Conservation (phyloP, 2,329 filamentous ascomycete species). For the Verticillium zaregamsianum region DNA sequence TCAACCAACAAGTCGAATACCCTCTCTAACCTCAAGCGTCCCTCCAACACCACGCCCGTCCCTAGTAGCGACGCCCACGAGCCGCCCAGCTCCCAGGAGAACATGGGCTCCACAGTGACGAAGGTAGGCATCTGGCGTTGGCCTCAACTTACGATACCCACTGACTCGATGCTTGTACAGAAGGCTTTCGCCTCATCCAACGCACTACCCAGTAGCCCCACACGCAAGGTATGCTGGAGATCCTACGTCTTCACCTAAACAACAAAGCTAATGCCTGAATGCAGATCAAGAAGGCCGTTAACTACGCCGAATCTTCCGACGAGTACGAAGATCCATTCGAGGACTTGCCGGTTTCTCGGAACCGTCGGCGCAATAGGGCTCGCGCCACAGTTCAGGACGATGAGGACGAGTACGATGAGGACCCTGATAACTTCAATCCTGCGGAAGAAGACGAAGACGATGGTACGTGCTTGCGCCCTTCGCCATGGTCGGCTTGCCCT, state of each 20-base stretch:
- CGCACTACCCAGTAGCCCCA: conserved; percentile 63
- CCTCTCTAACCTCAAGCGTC: conserved; percentile 31
- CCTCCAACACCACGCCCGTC: conserved; percentile 60
- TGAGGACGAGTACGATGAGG: conserved; percentile 69
- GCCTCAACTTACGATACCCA: conserved; percentile 33
- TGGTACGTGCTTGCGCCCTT: conserved; percentile 31
- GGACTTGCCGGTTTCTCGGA: conserved; percentile 32
- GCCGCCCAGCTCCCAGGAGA: conserved; percentile 63
- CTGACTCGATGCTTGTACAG: conserved; percentile 32
- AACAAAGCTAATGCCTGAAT: background rate
- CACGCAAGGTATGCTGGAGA: conserved; percentile 63
- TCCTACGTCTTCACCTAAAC: background rate
- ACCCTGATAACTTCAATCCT: conserved; percentile 45
- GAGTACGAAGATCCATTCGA: conserved; percentile 72
- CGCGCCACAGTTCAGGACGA: conserved; percentile 61
- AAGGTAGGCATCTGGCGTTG: conserved; percentile 47
- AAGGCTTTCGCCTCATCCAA: conserved; percentile 38
- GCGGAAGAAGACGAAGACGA: conserved; percentile 60
- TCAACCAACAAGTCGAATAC: conserved; percentile 42
- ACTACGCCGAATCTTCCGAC: conserved; percentile 82
- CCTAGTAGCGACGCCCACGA: conserved; percentile 76
- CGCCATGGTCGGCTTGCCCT: background rate
- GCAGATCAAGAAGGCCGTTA: conserved; percentile 58
- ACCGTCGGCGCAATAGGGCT: conserved; percentile 34
- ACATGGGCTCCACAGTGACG: conserved; percentile 40